Evolutionary conservation across 257 asterid species (phyloP), one percentile per base, ranked within the genome.

Genomic region (Nicotiana benthamiana): DNA sequence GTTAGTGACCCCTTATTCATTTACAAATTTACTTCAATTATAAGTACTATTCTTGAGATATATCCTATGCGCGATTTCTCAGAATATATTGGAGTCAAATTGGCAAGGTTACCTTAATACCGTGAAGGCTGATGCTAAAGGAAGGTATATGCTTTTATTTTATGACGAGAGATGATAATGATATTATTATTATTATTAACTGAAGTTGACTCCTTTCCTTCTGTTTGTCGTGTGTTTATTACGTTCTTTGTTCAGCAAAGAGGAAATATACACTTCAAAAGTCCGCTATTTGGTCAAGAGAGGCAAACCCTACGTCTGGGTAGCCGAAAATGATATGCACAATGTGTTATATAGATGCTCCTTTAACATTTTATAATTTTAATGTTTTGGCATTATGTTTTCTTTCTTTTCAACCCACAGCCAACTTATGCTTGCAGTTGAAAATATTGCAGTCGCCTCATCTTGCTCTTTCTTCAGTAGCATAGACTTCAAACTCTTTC

Each of bases 251-350:
- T 66, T 85, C 85, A 95, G 98, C 89, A 95, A 95, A 87, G 94
- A 83, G 76, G 97, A 92, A 83, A 89, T 93, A 79, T 85, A 92
- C 89, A 84, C 89, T 79, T 95, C 98, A 18, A 90, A 89, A 85
- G 97, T 91, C 75, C 90, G 94, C 82, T 95, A 92, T 87, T 85
- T 93, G 85, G 85, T 90, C 81, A 91, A 83, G 84, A 93, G 87
- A 82, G 99, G 97, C 79, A 89, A 85, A 84, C 97, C 97, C 10
- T 89, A 90, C 77, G 83, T 95, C 54, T 93, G 98, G 98, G 87
- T 95, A n/a, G 94, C 98, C 15, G 96, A 91, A 84, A 90, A 89
- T 82, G 98, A 95, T 85, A 84, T 89, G 88, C 99, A 93, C 85
- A 91, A 92, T 90, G 97, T 93, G 97, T 98, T 95, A 90, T 40